Conservation (phyloP, 345 rosid species). For the Alliaria petiolata region DNA sequence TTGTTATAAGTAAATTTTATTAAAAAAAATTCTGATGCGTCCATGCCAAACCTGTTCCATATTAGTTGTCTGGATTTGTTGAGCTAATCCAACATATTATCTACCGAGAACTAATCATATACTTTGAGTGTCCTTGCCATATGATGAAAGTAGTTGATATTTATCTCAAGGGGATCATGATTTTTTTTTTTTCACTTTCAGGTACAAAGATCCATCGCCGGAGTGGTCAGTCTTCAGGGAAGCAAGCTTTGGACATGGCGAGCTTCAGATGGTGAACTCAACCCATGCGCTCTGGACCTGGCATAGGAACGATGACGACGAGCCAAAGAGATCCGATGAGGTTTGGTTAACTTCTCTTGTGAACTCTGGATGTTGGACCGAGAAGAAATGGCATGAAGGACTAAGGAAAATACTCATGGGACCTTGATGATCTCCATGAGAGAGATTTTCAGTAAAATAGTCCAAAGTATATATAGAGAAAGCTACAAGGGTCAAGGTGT, state of each 20-base stretch:
- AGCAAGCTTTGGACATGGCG: constrained; percentile 98
- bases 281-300: constrained; percentile 90
- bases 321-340: constrained; percentile 75
- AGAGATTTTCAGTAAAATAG: constrained; percentile 2
- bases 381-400: constrained; percentile 37
- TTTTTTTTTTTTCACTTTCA: constrained; percentile 26
- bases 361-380: constrained; percentile 54
- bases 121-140: background rate
- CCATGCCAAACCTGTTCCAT: background rate
- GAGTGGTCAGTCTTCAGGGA: constrained; percentile 94
- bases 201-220: constrained; percentile 65
- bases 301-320: constrained; percentile 98
- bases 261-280: constrained; percentile 68
- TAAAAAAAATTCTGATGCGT: too few relatives aligned
- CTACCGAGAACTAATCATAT: background rate
- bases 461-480: constrained; percentile 3
- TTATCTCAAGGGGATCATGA: background rate
- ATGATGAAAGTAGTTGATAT: background rate
- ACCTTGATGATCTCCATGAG: constrained; percentile 28
- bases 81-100: constrained; percentile 4
- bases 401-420: constrained; percentile 50
- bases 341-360: constrained; percentile 78
- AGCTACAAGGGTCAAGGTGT: background rate
- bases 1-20: background rate
- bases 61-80: background rate